Evolutionary conservation across 1,139 yeast species (phyloP), one percentile per base, ranked within the genome.

Genomic region (Suhomyces yuchorum): DNA sequence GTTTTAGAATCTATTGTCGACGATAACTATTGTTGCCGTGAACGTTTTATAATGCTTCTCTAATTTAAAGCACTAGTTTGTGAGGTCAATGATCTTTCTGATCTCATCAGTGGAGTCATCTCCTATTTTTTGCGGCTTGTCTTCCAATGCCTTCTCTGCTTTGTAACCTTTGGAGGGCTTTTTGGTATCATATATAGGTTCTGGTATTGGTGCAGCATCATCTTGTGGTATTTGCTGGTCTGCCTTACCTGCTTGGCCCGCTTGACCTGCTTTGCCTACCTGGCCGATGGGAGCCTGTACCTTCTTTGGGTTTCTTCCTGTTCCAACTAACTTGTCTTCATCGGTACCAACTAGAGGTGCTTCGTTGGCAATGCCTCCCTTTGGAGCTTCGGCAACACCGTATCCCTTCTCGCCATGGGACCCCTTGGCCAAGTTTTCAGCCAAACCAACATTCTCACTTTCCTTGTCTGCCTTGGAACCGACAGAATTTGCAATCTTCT

Each of bases 341-440:
- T 74, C 74, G 48, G 65, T 71, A 6, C 79, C 80, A 2, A 75
- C 80, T 1, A 73, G 52, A 11, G 76, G 73, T 0, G 73, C 80
- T 53, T 75, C 80, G 56, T 75, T 75, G 35, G 79, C 80, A 44
- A 74, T 65, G 1, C 80, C 80, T 3, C 80, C 80, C 56, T 72
- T 75, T n/a, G 80, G 80, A 3, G 80, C 80, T 52, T 75, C 79
- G 11, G 59, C 65, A 2, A 75, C 71, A 3, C 78, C 80, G 35
- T 63, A 52, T 1, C 78, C 79, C 42, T 68, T 67, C 44, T 74
- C 73, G 5, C 78, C 80, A 51, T 73, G 71, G 6, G 77, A 67
- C 11, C 73, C 74, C 40, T 65, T 62, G 2, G 76, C 78, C 59
- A 70, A 59, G 54, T 74, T 74, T 11, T 63, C 71, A 0, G 79